These are phyloP conservation scores for Beauveria caledonica DNA, from an alignment of 2,329 filamentous ascomycete genomes.

Conservation along the genomic window DNA sequence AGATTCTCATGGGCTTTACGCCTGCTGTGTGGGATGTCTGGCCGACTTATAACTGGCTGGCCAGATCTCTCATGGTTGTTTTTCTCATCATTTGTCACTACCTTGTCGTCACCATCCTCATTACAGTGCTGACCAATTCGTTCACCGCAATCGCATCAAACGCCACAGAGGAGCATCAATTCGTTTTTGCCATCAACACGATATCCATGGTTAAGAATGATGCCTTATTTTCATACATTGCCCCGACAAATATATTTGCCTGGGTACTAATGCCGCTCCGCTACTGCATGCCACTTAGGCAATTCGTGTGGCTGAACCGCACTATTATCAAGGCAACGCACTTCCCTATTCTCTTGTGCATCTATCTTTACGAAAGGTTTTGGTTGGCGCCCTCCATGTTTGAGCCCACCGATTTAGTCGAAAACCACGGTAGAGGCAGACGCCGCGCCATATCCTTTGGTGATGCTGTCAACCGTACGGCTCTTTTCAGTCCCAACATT, in stretches of 20 bases:
- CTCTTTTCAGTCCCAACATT: constrained; percentile 64
- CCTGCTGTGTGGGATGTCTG: constrained; percentile 93
- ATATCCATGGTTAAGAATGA: constrained; percentile 99
- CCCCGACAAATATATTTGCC: constrained; percentile 83
- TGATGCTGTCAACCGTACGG: constrained; percentile 46
- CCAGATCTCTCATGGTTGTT: constrained; percentile 64
- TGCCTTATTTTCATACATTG: constrained; percentile 85
- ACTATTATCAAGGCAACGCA: constrained; percentile 86
- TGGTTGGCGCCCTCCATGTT: constrained; percentile 69
- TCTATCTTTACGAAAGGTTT: constrained; percentile 79
- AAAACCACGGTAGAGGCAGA: constrained; percentile 50
- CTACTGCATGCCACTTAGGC: constrained; percentile 68
- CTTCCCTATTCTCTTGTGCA: constrained; percentile 76
- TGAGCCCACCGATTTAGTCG: constrained; percentile 79
- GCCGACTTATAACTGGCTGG: constrained; percentile 68
- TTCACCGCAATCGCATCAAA: constrained; percentile 95
- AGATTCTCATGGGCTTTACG: constrained; percentile 92
- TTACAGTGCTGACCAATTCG: constrained; percentile 92
- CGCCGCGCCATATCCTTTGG: constrained; percentile 47
- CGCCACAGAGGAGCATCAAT: constrained; percentile 85
- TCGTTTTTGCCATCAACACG: constrained; percentile 91
- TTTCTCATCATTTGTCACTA: constrained; percentile 96
- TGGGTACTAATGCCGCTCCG: constrained; percentile 82
- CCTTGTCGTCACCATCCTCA: constrained; percentile 84
- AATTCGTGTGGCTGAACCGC: constrained; percentile 82